Evolutionary conservation across 305 asterid species (phyloP).

Genomic region (Fraxinus floribunda): DNA sequence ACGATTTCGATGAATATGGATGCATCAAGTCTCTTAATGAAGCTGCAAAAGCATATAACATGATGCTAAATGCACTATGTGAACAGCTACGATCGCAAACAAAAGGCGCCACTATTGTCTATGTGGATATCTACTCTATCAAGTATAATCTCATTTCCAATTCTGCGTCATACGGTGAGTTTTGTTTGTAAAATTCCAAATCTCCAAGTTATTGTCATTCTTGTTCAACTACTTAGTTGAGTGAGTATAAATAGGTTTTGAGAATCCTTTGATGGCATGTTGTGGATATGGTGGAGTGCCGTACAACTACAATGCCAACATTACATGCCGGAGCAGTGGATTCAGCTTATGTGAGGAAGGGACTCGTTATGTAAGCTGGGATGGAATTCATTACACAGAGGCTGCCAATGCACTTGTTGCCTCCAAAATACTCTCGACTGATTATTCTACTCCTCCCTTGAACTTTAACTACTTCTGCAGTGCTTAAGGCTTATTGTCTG

Average conservation of each 20-base stretch:
- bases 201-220: background rate
- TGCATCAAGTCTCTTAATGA: conserved; percentile 43
- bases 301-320: conserved; percentile 22
- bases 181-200: background rate
- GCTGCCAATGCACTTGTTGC: conserved; percentile 28
- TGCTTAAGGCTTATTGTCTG: background rate
- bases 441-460: conserved; percentile 15
- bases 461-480: conserved; percentile 19
- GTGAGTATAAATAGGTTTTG: conserved; percentile 24
- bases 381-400: conserved; percentile 31
- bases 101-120: conserved; percentile 39
- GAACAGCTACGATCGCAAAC: conserved; percentile 32
- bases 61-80: conserved; percentile 27
- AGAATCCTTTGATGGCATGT: conserved; percentile 27
- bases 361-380: conserved; percentile 20
- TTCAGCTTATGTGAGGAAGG: conserved; percentile 18
- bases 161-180: conserved; percentile 43
- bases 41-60: conserved; percentile 43
- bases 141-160: conserved; percentile 45
- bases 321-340: conserved; percentile 23
- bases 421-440: conserved; percentile 21
- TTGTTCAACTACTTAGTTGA: background rate
- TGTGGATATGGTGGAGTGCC: conserved; percentile 31
- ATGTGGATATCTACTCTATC: conserved; percentile 52
- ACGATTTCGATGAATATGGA: conserved; percentile 38